Base-by-base conservation (phyloP, 2,329 filamentous ascomycete genomes). In the Sarocladium kiliense region DNA sequence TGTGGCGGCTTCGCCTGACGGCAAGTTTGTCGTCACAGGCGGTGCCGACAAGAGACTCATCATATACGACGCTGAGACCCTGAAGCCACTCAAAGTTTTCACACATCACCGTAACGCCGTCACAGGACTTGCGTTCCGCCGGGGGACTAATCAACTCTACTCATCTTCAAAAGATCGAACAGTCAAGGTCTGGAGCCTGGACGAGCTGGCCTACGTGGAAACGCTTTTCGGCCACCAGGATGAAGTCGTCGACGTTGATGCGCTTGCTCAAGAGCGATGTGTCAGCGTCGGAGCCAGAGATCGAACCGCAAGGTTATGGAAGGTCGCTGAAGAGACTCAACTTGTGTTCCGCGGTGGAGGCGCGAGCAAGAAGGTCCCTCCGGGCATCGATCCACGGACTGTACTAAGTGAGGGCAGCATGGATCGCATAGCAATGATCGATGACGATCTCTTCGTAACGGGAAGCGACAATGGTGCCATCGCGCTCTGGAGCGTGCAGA, bases 151-250 rank as follows among this genome's bases (percentile, higher is more conserved):
- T 65, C 92, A 97, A 71, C 76, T 99, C 19, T 99, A 95, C 74
- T 95, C 91, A 3, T 87, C 88, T 56, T 94, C 90, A 54, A 89
- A 87, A 65, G 94, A 99, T 71, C 84, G 94, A 41, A 96, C 93
- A 2, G 87, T 99, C 67, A 97, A 97, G 71, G 88, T 95, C 30
- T 99, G 93, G 91, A 93, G 88, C 61, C 76, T 97, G 42, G 88
- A 96, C 63, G 91, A 95, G 68, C 79, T 96, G 58, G 91, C 93
- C 45, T 99, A 97, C 66, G 84, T 97, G 27, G 94, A 99, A 71
- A 97, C 93, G 0, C 78, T 99, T 0, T 97, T 97, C 66, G 94
- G 94, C 44, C 94, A 99, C 72, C 93, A 97, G 67, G 93, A 97
- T 67, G 81, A 89, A 60, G 88, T 97, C 4, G 79, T 93, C 36